Base-by-base conservation (phyloP, 116 monocot species). In the Posidonia oceanica region DNA sequence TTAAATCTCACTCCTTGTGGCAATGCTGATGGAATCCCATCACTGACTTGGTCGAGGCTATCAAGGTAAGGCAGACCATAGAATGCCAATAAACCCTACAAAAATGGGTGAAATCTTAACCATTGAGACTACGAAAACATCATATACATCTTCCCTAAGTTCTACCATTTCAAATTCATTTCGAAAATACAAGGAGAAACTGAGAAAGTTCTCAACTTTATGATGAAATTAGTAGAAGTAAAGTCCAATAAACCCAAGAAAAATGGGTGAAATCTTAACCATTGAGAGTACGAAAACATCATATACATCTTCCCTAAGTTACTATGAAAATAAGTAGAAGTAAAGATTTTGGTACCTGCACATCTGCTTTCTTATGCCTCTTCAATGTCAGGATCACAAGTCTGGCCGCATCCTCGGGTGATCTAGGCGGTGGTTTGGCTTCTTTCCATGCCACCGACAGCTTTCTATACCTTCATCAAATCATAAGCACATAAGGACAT, bases 371-470 rank as follows among this genome's bases (percentile, higher is more conserved):
- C 39, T 87, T 76, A 71, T 91, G 89, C 39, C 79, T 69, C 73
- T 97, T 97, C 52, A 97, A 77, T 60, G 96, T 83, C 16, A 79
- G 76, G 22, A 97, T 63, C 7, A 97, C 75, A 23, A 97, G 78
- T 54, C 80, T 68, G 3, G 88, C 36, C 3, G 89, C 87, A 51
- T 87, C 89, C 54, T 91, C 89, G 4, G 83, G 76, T 55, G 87
- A 81, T 74, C 67, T 80, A 23, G 96, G 96, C 15, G 92, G 83
- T 12, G 92, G 89, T 22, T 81, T 83, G 20, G 92, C 75, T 37
- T 87, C 80, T 65, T 79, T 87, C 96, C 96, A 91, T 40, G 89
- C 89, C 69, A 66, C 89, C 14, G 71, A 71, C 29, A 97, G 59
- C 54, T 97, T 89, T 54, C 48, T 81, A 53, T 89, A 90, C 94